These are phyloP conservation scores for Cladosporium cucumerinum DNA, from an alignment of 2,329 filamentous ascomycete genomes.

Conservation along the genomic window DNA sequence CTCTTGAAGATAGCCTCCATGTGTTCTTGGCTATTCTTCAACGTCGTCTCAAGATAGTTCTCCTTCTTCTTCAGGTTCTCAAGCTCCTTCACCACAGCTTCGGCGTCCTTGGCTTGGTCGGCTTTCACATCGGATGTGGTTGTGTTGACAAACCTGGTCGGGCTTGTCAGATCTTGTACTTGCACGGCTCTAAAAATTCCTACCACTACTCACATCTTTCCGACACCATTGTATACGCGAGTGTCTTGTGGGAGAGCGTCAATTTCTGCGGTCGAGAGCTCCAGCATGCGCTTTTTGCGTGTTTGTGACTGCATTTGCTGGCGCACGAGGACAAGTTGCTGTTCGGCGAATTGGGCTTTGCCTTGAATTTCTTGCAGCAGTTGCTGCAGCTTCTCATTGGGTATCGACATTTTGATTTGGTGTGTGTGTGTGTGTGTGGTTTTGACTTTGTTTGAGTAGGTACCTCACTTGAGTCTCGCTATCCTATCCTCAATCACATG, in stretches of 20 bases:
- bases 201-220: conserved; percentile 73
- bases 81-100: conserved; percentile 73
- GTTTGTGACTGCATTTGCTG: conserved; percentile 82
- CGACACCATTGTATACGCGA: conserved; percentile 87
- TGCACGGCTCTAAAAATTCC: neutral
- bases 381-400: conserved; percentile 93
- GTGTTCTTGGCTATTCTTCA: conserved; percentile 88
- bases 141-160: conserved; percentile 76
- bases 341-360: conserved; percentile 81
- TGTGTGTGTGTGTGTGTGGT: neutral
- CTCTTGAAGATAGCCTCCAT: conserved; percentile 79
- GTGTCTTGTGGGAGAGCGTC: conserved; percentile 71
- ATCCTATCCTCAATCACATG: conserved; percentile 8
- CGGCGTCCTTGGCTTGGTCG: conserved; percentile 71
- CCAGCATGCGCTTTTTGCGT: conserved; percentile 81
- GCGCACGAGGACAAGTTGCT: conserved; percentile 84
- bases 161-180: neutral
- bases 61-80: conserved; percentile 81
- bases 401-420: conserved; percentile 73
- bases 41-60: conserved; percentile 89
- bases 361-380: conserved; percentile 90
- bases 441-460: conserved; percentile 11
- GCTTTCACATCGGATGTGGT: conserved; percentile 69
- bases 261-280: conserved; percentile 82
- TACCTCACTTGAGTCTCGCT: neutral